Evolutionary conservation across 441 rosid genomes (phyloP), one percentile per base, ranked within the genome.

Genomic region (Daphne laureola): DNA sequence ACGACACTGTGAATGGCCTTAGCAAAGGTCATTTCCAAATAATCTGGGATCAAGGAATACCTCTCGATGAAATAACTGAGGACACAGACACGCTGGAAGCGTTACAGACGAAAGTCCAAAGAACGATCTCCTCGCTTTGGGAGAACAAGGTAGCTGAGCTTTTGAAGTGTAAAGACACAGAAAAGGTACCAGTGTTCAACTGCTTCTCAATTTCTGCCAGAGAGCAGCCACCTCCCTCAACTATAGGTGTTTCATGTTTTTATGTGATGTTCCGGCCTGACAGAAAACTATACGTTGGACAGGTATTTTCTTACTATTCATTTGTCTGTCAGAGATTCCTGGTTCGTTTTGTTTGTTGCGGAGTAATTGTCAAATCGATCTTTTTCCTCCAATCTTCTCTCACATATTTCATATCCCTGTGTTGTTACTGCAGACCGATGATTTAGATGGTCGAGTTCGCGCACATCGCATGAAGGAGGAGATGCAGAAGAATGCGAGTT

Each of bases 201-300:
- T 90, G 71, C 70, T 73, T 82, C 50, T 51, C 70, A 3, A 73
- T 94, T 55, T 87, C 82, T 60, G 83, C 80, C 23, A 76, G 88
- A 72, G 90, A 94, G 64, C 90, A 75, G 64, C 98, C 98, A 11
- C 98, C 98, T 70, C 99, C 99, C 51, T 90, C 96, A 21, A 68
- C 86, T 23, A 73, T 87, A 9, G 94, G 96, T 53, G 73, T 84
- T 64, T 94, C 99, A 9, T 79, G 94, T 8, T 94, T 90, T 54
- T 90, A 94, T 60, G 79, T 90, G 65, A 94, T 94, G 96, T 68
- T 69, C 59, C 78, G 88, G 66, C 87, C 90, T 1, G 98, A 90
- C 65, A 72, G 76, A 61, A 86, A 67, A 71, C 68, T 94, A 53
- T 94, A 94, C 58, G 77, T 94, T 11, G 99, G 99, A 75, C 84